phyloP scores from a whole-genome alignment of 345 rosid genomes.

The Citrus medica region DNA sequence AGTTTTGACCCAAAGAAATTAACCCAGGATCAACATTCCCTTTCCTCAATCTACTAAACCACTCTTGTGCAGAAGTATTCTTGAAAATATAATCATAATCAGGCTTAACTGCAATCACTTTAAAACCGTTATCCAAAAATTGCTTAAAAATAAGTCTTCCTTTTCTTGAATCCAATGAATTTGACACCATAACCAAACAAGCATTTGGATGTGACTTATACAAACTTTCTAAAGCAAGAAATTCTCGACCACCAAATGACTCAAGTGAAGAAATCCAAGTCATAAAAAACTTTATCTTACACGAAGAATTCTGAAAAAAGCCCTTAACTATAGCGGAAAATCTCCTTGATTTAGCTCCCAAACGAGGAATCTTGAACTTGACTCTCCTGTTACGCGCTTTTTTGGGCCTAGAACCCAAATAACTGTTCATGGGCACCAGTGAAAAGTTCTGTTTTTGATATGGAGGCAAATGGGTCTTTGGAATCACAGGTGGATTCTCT shows the following conservation, averaged over 20 bases:
- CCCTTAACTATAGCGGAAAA: conserved; percentile 42
- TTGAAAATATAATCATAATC: conserved; percentile 62
- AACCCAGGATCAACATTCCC: conserved; percentile 70
- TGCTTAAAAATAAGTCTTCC: conserved; percentile 52
- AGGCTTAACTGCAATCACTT: conserved; percentile 49
- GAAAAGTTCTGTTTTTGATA: conserved; percentile 23
- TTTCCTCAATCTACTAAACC: conserved; percentile 54
- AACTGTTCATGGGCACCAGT: conserved; percentile 15
- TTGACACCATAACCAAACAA: conserved; percentile 71
- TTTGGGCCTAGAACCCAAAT: conserved; percentile 17
- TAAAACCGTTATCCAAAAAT: conserved; percentile 47
- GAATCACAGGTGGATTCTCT: conserved; percentile 29
- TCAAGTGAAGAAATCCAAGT: conserved; percentile 79
- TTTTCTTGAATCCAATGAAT: conserved; percentile 54
- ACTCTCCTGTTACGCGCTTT: background rate
- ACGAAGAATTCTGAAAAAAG: conserved; percentile 47
- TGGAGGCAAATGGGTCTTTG: conserved; percentile 33
- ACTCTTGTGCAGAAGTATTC: conserved; percentile 56
- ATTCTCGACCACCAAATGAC: conserved; percentile 62
- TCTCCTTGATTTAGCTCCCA: conserved; percentile 26
- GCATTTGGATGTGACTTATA: conserved; percentile 60
- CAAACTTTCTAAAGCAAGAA: conserved; percentile 56
- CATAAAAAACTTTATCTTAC: conserved; percentile 78
- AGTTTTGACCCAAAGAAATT: conserved; percentile 82
- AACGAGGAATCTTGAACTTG: conserved; percentile 17